Evolutionary conservation across 805 yeast species (phyloP), one percentile per base, ranked within the genome.

Genomic region (Citeromyces matritensis): DNA sequence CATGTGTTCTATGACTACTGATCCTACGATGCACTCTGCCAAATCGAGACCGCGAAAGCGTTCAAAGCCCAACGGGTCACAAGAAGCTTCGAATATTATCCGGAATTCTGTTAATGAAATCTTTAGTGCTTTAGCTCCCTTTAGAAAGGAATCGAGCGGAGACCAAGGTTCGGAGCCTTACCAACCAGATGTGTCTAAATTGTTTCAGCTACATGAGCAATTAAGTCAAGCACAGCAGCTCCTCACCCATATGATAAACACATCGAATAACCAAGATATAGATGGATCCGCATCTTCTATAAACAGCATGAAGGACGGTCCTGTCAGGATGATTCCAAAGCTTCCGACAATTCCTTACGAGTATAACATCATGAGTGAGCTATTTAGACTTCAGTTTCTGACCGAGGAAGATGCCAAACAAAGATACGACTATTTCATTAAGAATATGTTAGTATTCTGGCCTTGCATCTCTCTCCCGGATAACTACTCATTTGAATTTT

Each of bases 1-100:
- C 14, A 49, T 48, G 33, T 68, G 74, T 40, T 66, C 73, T 4
- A 54, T 57, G 40, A 63, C 69, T 27, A 57, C 51, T 26, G 74
- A 68, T 41, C 73, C 72, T n/a, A 63, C 72, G 2, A 32, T 42
- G 15, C 57, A 65, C 1, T 41, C 49, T 19, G 68, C 67, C 1
- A 47, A 44, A 28, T 37, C 52, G 23, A 51, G 63, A 32, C 52
- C 54, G 4, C 41, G 56, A 21, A 54, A 52, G 39, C 53, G 35
- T 30, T 34, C 41, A 9, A 54, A 45, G 31, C 29, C 42, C 4
- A 39, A 33, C 23, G 49, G 50, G 6, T 32, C 35, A 19, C 15
- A 38, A 32, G 50, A 51, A 4, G 48, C 51, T 6, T 31, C 53
- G 15, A 44, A 42, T 5, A 37, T 29, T 19, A 34, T 55, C 13